Evolutionary conservation across 331 rosid species (phyloP).

Genomic region (Dryas integrifolia): DNA sequence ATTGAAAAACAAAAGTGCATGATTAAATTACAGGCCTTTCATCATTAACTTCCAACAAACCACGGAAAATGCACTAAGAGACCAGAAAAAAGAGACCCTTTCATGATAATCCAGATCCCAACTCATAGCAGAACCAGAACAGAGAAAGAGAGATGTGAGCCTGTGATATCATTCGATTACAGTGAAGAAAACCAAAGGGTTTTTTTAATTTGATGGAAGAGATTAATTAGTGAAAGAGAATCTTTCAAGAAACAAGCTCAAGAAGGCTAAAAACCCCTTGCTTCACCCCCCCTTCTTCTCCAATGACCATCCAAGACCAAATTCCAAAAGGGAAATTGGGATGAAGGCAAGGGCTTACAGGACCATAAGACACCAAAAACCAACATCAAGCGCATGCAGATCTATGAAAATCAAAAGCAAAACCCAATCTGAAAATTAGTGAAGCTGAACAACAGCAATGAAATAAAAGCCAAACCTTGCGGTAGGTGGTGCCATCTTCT

Average conservation of each 20-base stretch:
- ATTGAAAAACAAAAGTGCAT: background rate
- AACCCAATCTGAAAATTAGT: background rate
- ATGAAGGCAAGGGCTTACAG: constrained; percentile 7
- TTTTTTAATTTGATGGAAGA: background rate
- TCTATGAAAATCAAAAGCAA: constrained; percentile 29
- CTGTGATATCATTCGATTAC: background rate
- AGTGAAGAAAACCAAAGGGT: background rate
- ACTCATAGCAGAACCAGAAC: constrained; percentile 9
- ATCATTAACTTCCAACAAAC: constrained; percentile 2
- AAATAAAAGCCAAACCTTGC: constrained; percentile 46
- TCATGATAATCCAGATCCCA: constrained; percentile 12
- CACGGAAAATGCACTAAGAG: background rate
- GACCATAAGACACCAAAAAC: background rate
- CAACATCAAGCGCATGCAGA: constrained; percentile 28
- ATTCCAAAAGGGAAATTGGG: background rate
- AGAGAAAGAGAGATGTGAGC: background rate
- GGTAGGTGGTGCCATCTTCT: constrained; percentile 89
- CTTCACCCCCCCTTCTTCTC: background rate
- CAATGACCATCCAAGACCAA: constrained; percentile 2
- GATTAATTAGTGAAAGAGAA: background rate
- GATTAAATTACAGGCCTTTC: background rate
- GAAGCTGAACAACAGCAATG: background rate
- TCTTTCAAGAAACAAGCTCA: background rate
- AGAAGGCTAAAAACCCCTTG: background rate
- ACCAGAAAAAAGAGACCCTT: background rate